A percentile compares a stretch with the other conserved stretches of the same genome.
Conservation (phyloP, 805 yeast species). For the Jamesozyma lodderae region DNA sequence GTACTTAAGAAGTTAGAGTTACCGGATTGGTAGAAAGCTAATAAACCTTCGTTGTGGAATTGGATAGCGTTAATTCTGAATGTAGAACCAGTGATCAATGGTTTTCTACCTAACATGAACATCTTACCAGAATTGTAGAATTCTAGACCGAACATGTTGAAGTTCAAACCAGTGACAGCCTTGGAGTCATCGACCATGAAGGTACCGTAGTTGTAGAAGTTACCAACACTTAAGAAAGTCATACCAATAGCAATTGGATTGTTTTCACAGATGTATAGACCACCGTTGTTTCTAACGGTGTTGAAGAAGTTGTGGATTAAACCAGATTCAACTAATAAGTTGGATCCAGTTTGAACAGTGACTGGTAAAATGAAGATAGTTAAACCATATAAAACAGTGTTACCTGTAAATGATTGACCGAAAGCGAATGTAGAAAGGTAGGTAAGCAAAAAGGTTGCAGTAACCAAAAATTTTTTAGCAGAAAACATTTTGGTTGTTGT, state of each 20-base stretch:
- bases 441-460: slow-evolving; percentile 5
- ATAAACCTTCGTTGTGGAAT: slow-evolving; percentile 1
- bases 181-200: slow-evolving; percentile 3
- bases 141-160: neutral
- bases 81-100: slow-evolving; percentile 1
- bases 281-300: slow-evolving; percentile 2
- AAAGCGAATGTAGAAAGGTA: slow-evolving; percentile 1
- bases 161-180: slow-evolving; percentile 3
- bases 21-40: slow-evolving; percentile 3
- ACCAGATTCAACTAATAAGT: slow-evolving; percentile 3
- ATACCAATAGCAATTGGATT: slow-evolving; percentile 1
- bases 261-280: slow-evolving; percentile 4
- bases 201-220: slow-evolving; percentile 6
- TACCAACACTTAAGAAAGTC: neutral
- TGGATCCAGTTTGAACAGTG: slow-evolving; percentile 1
- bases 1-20: neutral
- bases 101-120: slow-evolving; percentile 1
- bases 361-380: slow-evolving; percentile 3
- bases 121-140: slow-evolving; percentile 4
- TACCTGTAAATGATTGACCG: slow-evolving; percentile 4
- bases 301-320: slow-evolving; percentile 2
- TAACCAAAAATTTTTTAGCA: slow-evolving; percentile 5
- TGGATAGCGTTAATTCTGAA: slow-evolving; percentile 1
- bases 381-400: slow-evolving; percentile 1
- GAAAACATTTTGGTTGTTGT: slow-evolving; percentile 2